Evolutionary conservation across 108 stramenopile species (phyloP).

Genomic region (Aurantiochytrium sp.): DNA sequence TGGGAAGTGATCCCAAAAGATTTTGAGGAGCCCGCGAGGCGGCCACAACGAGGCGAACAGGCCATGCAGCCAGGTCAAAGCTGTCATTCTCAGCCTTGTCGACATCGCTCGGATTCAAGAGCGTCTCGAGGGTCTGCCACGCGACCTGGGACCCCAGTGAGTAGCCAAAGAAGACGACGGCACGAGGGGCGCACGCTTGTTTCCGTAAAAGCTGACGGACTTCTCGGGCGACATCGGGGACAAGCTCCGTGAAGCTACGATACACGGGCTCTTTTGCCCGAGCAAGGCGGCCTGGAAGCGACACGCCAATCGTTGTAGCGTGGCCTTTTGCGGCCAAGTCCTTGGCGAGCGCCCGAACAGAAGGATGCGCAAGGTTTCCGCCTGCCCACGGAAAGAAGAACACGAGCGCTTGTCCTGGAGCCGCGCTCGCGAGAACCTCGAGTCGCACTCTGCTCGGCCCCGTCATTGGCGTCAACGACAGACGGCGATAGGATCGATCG

Average conservation of each 20-base stretch:
- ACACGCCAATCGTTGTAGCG: background rate
- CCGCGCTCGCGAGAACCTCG: background rate
- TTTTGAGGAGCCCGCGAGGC: background rate
- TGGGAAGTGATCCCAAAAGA: background rate
- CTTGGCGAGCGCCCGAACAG: background rate
- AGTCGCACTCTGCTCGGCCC: background rate
- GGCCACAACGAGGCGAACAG: background rate
- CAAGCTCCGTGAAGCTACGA: background rate
- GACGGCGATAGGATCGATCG: too few species aligned
- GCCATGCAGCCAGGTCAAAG: background rate
- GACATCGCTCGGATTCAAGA: background rate
- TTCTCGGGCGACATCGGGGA: background rate
- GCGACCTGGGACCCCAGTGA: background rate
- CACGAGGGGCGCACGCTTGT: background rate
- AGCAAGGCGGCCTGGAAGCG: background rate
- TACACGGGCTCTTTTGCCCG: background rate
- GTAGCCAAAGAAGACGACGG: background rate
- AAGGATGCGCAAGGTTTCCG: background rate
- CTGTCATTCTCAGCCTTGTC: too few species aligned
- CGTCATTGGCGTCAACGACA: too few species aligned
- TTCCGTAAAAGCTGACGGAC: background rate
- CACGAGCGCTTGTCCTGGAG: background rate
- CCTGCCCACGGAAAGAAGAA: background rate
- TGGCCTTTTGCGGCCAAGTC: background rate
- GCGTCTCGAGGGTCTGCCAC: background rate